Base-by-base conservation (phyloP, 257 asterid genomes). In the Nicotiana otophora region DNA sequence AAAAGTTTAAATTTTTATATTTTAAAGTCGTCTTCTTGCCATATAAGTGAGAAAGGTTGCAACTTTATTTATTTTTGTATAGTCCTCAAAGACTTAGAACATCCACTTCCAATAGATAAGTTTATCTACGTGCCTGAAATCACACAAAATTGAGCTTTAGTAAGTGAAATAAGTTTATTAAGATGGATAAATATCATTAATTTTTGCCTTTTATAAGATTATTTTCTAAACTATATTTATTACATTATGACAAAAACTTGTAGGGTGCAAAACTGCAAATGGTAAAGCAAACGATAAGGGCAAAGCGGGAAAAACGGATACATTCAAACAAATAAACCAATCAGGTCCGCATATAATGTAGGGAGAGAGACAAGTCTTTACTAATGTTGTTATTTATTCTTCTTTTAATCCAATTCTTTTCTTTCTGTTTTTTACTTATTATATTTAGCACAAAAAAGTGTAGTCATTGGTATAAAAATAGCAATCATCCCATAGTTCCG, bases 241-340 rank as follows among this genome's bases (percentile, higher is more conserved):
- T 48, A 36, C 48, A 39, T 39, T 7, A 39, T 1, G 48, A 7
- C 48, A 39, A 34, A 34, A 34, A 34, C 39, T 34, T 34, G 39
- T 34, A 0, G 39, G 39, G 39, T 34, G 39, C 39, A 34, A 5
- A 34, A 34, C 7, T 34, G 39, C 39, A 34, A 34, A 34, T 34
- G 7, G 5, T 34, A 34, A 34, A 36, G 42, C 42, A 36, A 36
- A 36, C 8, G 7, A 42, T 8, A 42, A 82, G 87, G 89, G 88
- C 85, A 88, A 81, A 85, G 88, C 87, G 86, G 88, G 87, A 61
- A 86, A 84, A 72, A 46, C 81, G 91, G 86, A 58, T 51, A 66
- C 58, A 81, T 51, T 16, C 34, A 39, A 65, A 16, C 76, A 28
- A 33, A 68, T 31, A 65, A 76, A 74, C 78, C 82, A 46, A 82